Evolutionary conservation across 1,284 basidiomycete genomes (phyloP).

Genomic region (Hypsizygus ulmarius): DNA sequence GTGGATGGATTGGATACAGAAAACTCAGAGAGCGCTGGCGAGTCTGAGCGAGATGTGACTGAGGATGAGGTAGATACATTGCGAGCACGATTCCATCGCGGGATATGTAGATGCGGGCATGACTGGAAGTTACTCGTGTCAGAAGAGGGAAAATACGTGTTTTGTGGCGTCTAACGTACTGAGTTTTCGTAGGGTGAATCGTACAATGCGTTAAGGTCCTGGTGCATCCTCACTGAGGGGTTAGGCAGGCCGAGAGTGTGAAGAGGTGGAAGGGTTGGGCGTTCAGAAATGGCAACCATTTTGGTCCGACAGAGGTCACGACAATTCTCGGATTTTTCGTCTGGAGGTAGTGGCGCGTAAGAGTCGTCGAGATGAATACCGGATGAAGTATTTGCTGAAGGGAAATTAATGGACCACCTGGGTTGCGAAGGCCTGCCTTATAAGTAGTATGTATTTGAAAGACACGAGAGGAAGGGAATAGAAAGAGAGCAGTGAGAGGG

Average conservation of each 20-base stretch:
- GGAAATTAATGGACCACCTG: constrained; percentile 26
- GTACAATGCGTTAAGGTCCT: constrained; percentile 22
- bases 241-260: constrained; percentile 48
- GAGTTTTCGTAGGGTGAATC: constrained; percentile 29
- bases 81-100: constrained; percentile 19
- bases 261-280: constrained; percentile 58
- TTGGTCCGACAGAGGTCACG: too few species aligned
- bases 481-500: constrained; percentile 19
- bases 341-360: constrained; percentile 16
- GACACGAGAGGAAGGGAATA: constrained; percentile 21
- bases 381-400: not conserved
- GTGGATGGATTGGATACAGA: constrained; percentile 9
- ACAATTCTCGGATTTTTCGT: too few species aligned
- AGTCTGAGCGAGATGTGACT: constrained; percentile 31
- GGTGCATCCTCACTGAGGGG: constrained; percentile 20
- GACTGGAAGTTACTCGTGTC: constrained; percentile 8
- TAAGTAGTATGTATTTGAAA: constrained; percentile 18
- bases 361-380: constrained; percentile 8
- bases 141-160: constrained; percentile 7
- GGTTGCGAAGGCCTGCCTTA: constrained; percentile 35
- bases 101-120: constrained; percentile 19
- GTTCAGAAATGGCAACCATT: constrained; percentile 38
- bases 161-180: constrained; percentile 27
- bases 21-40: constrained; percentile 24
- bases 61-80: constrained; percentile 32